These are phyloP conservation scores for Daedaleopsis sinensis DNA, from an alignment of 768 basidiomycete genomes.

Conservation along the genomic window DNA sequence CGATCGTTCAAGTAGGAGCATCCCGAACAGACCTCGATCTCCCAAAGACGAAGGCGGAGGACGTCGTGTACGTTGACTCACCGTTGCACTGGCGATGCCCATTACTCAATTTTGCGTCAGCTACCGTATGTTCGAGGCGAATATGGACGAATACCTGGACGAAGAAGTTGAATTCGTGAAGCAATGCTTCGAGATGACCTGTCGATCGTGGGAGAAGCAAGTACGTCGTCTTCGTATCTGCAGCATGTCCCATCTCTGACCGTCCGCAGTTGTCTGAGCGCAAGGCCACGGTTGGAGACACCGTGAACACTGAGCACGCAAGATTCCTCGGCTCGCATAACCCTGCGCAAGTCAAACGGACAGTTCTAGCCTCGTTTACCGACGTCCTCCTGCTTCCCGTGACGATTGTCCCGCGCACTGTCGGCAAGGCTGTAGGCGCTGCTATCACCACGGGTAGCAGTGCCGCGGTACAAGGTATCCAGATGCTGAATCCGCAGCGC, in stretches of 20 bases:
- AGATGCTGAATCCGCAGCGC: slow-evolving; percentile 88
- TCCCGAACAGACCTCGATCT: slow-evolving; percentile 45
- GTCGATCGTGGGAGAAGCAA: slow-evolving; percentile 79
- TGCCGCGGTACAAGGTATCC: slow-evolving; percentile 80
- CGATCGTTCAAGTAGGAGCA: slow-evolving; percentile 60
- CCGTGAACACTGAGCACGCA: slow-evolving; percentile 31
- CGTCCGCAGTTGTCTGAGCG: slow-evolving; percentile 27
- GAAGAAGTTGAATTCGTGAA: slow-evolving; percentile 90
- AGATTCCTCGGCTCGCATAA: slow-evolving; percentile 86
- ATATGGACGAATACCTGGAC: slow-evolving; percentile 98
- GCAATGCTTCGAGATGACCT: slow-evolving; percentile 70
- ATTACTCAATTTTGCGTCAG: slow-evolving; percentile 41
- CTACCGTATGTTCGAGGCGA: slow-evolving; percentile 91
- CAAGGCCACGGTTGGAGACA: slow-evolving; percentile 11
- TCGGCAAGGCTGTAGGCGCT: slow-evolving; percentile 60
- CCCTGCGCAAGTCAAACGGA: slow-evolving; percentile 90
- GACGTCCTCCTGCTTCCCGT: slow-evolving; percentile 90
- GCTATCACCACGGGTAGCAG: slow-evolving; percentile 70
- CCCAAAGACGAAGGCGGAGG: slow-evolving; percentile 63
- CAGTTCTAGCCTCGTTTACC: slow-evolving; percentile 90
- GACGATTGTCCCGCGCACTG: slow-evolving; percentile 88
- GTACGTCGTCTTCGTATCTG: slow-evolving; percentile 39
- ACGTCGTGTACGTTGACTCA: slow-evolving; percentile 68
- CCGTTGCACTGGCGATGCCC: background rate
- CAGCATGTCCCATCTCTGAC: background rate